Percentiles rank a stretch among this genome's conserved stretches.
phyloP scores from a whole-genome alignment of 2,329 filamentous ascomycete species.

The Pseudodiploospora longispora region DNA sequence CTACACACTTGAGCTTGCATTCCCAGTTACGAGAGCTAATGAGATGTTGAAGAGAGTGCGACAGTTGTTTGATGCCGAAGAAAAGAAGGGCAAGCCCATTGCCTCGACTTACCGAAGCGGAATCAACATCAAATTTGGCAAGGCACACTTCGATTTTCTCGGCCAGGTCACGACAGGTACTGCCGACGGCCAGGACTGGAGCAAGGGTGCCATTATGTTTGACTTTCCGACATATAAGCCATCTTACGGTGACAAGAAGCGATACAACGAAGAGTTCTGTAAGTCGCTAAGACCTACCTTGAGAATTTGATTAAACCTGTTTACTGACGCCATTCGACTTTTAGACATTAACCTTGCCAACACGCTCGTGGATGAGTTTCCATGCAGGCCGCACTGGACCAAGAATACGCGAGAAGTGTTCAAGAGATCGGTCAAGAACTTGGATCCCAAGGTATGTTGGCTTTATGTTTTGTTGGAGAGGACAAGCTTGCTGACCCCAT shows the following conservation, averaged over 20 bases:
- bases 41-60: constrained; percentile 40
- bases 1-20: constrained; percentile 42
- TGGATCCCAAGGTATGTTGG: constrained; percentile 33
- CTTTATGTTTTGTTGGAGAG: not conserved
- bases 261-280: constrained; percentile 45
- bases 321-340: not conserved
- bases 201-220: constrained; percentile 44
- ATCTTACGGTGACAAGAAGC: constrained; percentile 33
- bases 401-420: constrained; percentile 44
- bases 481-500: not conserved
- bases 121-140: constrained; percentile 46
- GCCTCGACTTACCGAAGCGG: constrained; percentile 42
- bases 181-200: constrained; percentile 37
- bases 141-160: constrained; percentile 38
- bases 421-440: constrained; percentile 34
- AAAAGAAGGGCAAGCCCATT: constrained; percentile 35
- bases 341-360: constrained; percentile 36
- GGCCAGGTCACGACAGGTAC: constrained; percentile 42
- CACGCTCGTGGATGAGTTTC: constrained; percentile 40
- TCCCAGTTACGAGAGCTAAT: constrained; percentile 41
- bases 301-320: not conserved
- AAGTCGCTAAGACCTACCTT: constrained; percentile 11
- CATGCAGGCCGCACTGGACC: constrained; percentile 44
- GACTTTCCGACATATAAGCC: constrained; percentile 43
- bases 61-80: constrained; percentile 39